phyloP scores from a whole-genome alignment of 2,329 filamentous ascomycete genomes.

The Chaetoscypha palmicola region DNA sequence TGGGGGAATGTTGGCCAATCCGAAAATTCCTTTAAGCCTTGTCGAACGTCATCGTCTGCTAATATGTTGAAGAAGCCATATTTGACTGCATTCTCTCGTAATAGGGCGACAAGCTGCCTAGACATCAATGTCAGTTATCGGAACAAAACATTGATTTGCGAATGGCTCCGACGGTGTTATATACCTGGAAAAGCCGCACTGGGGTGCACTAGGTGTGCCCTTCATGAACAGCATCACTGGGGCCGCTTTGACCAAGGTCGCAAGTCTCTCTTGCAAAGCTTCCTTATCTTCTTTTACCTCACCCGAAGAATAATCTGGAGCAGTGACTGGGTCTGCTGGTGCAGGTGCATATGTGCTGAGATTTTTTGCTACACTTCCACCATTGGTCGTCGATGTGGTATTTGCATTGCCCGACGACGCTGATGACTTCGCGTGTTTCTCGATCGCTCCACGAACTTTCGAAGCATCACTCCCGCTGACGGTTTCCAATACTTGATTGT shows the following conservation, averaged over 20 bases:
- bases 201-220: constrained; percentile 78
- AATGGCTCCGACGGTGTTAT: too few species aligned
- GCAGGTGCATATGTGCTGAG: constrained; percentile 23
- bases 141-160: background rate
- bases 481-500: constrained; percentile 69
- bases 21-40: constrained; percentile 94
- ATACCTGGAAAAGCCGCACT: constrained; percentile 74
- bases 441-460: constrained; percentile 78
- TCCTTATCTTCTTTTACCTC: constrained; percentile 64
- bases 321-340: constrained; percentile 19
- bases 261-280: constrained; percentile 73
- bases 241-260: constrained; percentile 84
- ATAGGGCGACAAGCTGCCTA: constrained; percentile 74
- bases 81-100: constrained; percentile 84
- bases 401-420: constrained; percentile 12
- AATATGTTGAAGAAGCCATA: constrained; percentile 99
- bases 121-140: background rate
- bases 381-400: constrained; percentile 17
- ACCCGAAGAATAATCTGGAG: constrained; percentile 21
- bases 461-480: constrained; percentile 85
- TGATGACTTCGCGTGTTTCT: constrained; percentile 55
- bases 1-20: constrained; percentile 99
- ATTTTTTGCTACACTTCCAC: constrained; percentile 36
- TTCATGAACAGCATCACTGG: constrained; percentile 99
- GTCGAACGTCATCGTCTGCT: constrained; percentile 92